Conservation (phyloP, 257 asterid genomes). For the Cruciata laevipes region DNA sequence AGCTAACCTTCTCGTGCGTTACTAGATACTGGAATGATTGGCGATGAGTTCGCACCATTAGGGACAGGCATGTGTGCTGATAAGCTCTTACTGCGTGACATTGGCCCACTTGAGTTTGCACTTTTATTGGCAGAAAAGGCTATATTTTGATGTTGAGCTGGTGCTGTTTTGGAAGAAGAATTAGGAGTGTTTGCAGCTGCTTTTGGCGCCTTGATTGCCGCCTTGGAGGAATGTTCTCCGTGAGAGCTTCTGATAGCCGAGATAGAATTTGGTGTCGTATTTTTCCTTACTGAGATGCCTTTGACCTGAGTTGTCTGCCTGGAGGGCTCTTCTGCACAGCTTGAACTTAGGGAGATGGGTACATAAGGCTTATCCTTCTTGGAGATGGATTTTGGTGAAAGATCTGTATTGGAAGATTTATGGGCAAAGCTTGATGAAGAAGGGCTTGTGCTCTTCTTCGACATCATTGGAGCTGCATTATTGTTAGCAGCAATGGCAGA, state of each 20-base stretch:
- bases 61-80: conserved; percentile 20
- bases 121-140: conserved; percentile 13
- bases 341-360: conserved; percentile 2
- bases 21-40: conserved; percentile 37
- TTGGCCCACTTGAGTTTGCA: not conserved
- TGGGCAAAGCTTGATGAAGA: not conserved
- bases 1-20: conserved; percentile 46
- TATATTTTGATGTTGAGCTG: conserved; percentile 3
- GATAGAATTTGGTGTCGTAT: not conserved
- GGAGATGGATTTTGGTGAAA: conserved; percentile 11
- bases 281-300: conserved; percentile 3
- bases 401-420: not conserved
- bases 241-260: not conserved
- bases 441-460: not conserved
- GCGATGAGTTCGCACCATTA: conserved; percentile 34
- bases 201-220: not conserved
- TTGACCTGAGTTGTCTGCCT: not conserved
- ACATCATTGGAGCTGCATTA: not conserved
- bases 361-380: conserved; percentile 1
- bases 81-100: conserved; percentile 11
- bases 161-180: not conserved
- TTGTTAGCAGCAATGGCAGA: conserved; percentile 11
- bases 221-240: conserved; percentile 13
- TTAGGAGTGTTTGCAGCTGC: not conserved
- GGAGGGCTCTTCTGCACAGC: not conserved